Evolutionary conservation across 306 rosid genomes (phyloP), one percentile per base, ranked within the genome.

Genomic region (Rosa multiflora): DNA sequence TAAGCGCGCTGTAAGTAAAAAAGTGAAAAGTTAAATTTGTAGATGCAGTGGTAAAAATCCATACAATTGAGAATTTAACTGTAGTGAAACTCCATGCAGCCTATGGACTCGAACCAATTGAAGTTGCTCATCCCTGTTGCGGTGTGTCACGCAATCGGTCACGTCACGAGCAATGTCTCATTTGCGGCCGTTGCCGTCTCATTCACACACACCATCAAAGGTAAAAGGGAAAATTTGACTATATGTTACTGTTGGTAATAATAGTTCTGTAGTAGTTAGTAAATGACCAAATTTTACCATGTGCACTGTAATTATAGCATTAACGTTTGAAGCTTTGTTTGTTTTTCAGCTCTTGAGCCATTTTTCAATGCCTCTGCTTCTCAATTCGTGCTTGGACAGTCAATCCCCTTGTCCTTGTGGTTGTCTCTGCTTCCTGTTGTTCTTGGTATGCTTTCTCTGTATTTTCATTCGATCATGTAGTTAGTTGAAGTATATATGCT

Each of bases 101-200:
- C 89, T 13, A 85, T 88, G 0, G 91, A 88, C 81, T 43, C 79
- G 26, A 83, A 77, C 69, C 83, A 73, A 52, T 43, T 88, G 83
- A 85, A 81, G 86, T 71, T 88, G 81, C 84, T 88, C 18, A 72
- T 83, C 70, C 91, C 91, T 9, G 91, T 88, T 29, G 91, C 91
- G 2, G 79, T 74, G 78, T 88, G 91, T 66, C 91, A 88, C 53
- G 91, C 91, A 26, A 81, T 85, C 46, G 91, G 91, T 49, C 91
- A 88, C 23, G 91, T 88, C 62, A 88, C 87, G 48, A 83, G 87
- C 79, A 88, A 88, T 61, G 89, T 88, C 79, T 88, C 91, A 10
- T 88, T 88, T 59, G 91, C 91, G 13, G 89, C 91, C 15, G 91
- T 88, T 47, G 91, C 91, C 43, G 91, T 88, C 81, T 88, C 91